A percentile compares a stretch with the other conserved stretches of the same genome.
Evolutionary conservation across 176 grass and related monocot species (phyloP).

Genomic region (Phoenix dactylifera): DNA sequence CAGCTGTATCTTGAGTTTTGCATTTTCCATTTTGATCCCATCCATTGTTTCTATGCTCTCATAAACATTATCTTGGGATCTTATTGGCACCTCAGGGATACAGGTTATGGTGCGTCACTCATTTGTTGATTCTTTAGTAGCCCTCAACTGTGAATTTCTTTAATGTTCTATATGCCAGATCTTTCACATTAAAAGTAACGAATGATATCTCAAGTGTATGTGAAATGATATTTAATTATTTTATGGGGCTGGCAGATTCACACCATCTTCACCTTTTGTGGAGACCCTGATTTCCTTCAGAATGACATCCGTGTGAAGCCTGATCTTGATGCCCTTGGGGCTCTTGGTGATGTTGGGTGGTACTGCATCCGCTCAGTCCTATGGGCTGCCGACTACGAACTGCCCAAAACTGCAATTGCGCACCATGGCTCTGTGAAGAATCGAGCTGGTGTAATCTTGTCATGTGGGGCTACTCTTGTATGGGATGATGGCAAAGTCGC

Average conservation of each 20-base stretch:
- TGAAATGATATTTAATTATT: too few relatives aligned
- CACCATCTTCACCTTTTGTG: constrained; percentile 31
- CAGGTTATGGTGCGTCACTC: too few relatives aligned
- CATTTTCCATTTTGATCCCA: too few relatives aligned
- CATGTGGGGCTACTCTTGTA: constrained; percentile 41
- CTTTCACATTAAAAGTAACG: too few relatives aligned
- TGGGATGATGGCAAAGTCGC: constrained; percentile 44
- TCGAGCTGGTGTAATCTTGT: constrained; percentile 42
- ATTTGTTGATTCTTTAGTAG: too few relatives aligned
- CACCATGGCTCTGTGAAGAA: constrained; percentile 33
- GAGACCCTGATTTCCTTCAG: constrained; percentile 48
- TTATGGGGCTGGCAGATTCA: constrained; percentile 38
- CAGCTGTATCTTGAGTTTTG: too few relatives aligned
- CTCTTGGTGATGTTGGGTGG: constrained; percentile 59
- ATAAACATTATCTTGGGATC: too few relatives aligned
- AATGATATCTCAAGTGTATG: too few relatives aligned
- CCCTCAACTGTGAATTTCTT: too few relatives aligned
- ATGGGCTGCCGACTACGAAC: constrained; percentile 53
- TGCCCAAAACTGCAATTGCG: constrained; percentile 39
- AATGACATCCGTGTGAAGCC: constrained; percentile 85
- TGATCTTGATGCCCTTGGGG: constrained; percentile 68
- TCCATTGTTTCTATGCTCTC: too few relatives aligned
- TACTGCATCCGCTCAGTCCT: constrained; percentile 62
- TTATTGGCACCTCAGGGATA: too few relatives aligned
- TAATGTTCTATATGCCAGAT: not conserved